Evolutionary conservation across 1,139 yeast species (phyloP).

Genomic region (Pichia sp.): DNA sequence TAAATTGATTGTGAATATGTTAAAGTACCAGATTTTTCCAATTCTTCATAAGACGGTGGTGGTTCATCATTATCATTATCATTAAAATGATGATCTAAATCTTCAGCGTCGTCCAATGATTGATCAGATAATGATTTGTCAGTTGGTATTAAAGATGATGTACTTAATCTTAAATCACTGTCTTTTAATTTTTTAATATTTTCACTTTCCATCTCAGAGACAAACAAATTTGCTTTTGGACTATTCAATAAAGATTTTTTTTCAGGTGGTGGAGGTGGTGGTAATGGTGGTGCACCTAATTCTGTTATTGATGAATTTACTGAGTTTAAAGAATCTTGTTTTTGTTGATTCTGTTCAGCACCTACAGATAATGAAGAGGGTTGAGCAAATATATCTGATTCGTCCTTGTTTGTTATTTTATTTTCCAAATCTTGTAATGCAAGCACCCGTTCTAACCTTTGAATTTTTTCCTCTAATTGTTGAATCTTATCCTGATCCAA

Average conservation of each 20-base stretch:
- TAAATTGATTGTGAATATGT: constrained; percentile 30
- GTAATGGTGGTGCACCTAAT: constrained; percentile 24
- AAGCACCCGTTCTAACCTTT: constrained; percentile 24
- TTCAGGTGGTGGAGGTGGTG: constrained; percentile 27
- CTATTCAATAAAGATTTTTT: constrained; percentile 20
- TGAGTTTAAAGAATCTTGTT: neutral
- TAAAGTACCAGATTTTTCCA: constrained; percentile 28
- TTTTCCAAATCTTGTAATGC: constrained; percentile 20
- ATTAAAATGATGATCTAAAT: constrained; percentile 1
- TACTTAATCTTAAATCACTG: constrained; percentile 18
- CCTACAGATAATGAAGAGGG: too few species aligned
- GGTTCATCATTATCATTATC: constrained; percentile 17
- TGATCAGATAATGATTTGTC: constrained; percentile 18
- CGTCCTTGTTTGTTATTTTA: constrained; percentile 1
- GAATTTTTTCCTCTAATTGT: constrained; percentile 27
- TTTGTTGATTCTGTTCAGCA: constrained; percentile 6
- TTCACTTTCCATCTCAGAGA: neutral
- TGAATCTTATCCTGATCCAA: constrained; percentile 21
- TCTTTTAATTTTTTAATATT: constrained; percentile 3
- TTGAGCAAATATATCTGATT: constrained; percentile 2
- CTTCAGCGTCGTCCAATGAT: constrained; percentile 10
- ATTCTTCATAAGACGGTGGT: constrained; percentile 29
- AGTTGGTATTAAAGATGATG: constrained; percentile 23
- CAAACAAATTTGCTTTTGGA: constrained; percentile 22
- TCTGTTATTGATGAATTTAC: neutral